phyloP scores from a whole-genome alignment of 495 filamentous ascomycete species.

The Penicillium crystallinum region DNA sequence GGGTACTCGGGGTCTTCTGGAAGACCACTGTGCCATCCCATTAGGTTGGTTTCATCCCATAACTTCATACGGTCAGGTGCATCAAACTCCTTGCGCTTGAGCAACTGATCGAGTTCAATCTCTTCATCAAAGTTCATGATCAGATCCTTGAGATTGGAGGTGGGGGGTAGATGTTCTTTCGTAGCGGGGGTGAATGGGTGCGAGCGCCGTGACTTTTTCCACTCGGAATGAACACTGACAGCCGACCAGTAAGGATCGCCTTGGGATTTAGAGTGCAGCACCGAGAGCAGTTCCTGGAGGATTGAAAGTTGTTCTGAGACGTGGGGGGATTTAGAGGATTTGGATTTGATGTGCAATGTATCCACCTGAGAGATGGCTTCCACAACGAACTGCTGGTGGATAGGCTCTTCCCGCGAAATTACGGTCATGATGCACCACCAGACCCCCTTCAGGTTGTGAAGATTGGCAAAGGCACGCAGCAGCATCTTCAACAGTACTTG shows the following conservation, averaged over 20 bases:
- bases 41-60: constrained; percentile 1
- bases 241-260: constrained; percentile 4
- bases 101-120: constrained; percentile 17
- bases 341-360: constrained; percentile 4
- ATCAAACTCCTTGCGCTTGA: neutral
- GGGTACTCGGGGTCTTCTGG: constrained; percentile 5
- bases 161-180: constrained; percentile 2
- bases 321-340: neutral
- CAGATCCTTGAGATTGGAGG: neutral
- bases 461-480: constrained; percentile 30
- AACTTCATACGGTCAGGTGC: neutral
- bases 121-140: constrained; percentile 22
- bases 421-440: constrained; percentile 42
- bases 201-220: constrained; percentile 1
- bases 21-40: neutral
- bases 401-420: constrained; percentile 27
- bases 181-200: neutral
- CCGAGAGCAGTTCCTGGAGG: neutral
- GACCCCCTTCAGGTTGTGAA: constrained; percentile 30
- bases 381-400: constrained; percentile 28
- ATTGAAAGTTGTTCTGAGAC: constrained; percentile 7
- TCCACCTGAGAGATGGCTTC: constrained; percentile 28
- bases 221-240: neutral
- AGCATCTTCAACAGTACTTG: constrained; percentile 41
- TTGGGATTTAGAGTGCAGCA: neutral